phyloP scores from a whole-genome alignment of 208 protist genomes.

The Leptomonas seymouri region DNA sequence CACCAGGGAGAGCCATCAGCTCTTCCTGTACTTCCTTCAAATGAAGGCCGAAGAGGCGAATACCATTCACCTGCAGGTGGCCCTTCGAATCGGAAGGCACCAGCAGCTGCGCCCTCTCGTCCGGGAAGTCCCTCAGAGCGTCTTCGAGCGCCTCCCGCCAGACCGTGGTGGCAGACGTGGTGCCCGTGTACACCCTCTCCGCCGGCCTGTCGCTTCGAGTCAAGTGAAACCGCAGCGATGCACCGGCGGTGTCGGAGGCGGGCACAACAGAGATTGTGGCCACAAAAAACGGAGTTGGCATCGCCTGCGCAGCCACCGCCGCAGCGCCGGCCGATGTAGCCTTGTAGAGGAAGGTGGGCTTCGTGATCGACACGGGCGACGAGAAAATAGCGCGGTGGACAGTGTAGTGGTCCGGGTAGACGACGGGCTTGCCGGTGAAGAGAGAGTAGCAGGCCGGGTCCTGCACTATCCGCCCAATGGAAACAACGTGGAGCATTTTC shows the following conservation, averaged over 20 bases:
- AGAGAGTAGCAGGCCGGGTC: conserved; percentile 28
- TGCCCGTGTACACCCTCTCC: conserved; percentile 37
- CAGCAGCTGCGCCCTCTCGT: conserved; percentile 4
- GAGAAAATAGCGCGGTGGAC: conserved; percentile 64
- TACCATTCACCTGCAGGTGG: conserved; percentile 27
- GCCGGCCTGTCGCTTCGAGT: conserved; percentile 66
- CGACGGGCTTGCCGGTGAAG: conserved; percentile 29
- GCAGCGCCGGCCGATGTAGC: neutral
- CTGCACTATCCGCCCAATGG: conserved; percentile 46
- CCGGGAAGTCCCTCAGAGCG: conserved; percentile 58
- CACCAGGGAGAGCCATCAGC: conserved; percentile 42
- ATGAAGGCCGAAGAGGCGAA: conserved; percentile 46
- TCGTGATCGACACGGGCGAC: neutral
- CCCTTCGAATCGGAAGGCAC: conserved; percentile 13
- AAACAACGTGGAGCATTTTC: conserved; percentile 51
- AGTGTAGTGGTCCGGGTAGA: conserved; percentile 58
- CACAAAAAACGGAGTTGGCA: conserved; percentile 39
- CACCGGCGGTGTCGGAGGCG: neutral
- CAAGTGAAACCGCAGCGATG: conserved; percentile 52
- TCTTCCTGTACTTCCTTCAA: conserved; percentile 34
- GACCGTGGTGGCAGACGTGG: conserved; percentile 31
- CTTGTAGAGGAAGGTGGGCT: conserved; percentile 18
- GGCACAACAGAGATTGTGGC: conserved; percentile 35
- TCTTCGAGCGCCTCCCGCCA: conserved; percentile 61
- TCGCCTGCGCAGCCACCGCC: neutral